These are phyloP conservation scores for Phytophthora agathidicida DNA, from an alignment of 352 stramenopile species.

Conservation along the genomic window DNA sequence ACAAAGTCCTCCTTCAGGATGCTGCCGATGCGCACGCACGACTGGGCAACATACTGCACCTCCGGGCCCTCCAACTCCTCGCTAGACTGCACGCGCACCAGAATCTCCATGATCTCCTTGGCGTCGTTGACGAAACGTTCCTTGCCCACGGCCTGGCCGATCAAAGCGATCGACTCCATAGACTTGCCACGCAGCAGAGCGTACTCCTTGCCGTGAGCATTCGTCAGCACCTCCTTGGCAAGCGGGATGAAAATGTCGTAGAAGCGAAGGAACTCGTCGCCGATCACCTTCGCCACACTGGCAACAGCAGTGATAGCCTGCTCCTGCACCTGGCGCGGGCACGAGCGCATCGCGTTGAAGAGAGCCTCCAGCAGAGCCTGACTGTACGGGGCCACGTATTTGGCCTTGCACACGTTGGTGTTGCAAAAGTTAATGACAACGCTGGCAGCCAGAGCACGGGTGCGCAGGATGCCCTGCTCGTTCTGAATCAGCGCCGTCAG, in stretches of 20 bases:
- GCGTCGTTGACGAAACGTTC: conserved; percentile 77
- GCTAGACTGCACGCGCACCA: conserved; percentile 76
- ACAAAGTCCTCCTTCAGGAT: conserved; percentile 90
- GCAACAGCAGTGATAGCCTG: conserved; percentile 88
- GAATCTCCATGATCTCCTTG: conserved; percentile 88
- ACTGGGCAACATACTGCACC: conserved; percentile 88
- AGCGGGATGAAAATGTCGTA: conserved; percentile 91
- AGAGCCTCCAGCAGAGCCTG: conserved; percentile 78
- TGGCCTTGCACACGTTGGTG: conserved; percentile 81
- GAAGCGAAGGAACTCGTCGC: conserved; percentile 75
- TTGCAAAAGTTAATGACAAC: conserved; percentile 90
- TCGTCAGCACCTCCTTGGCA: conserved; percentile 83
- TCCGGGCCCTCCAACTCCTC: conserved; percentile 75
- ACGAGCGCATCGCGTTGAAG: conserved; percentile 79
- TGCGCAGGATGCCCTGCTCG: conserved; percentile 72
- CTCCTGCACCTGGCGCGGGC: conserved; percentile 85
- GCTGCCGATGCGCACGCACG: conserved; percentile 85
- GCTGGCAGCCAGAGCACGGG: conserved; percentile 74
- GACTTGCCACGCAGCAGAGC: conserved; percentile 83
- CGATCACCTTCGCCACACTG: conserved; percentile 86
- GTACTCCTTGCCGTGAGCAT: conserved; percentile 81
- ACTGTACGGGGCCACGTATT: conserved; percentile 70
- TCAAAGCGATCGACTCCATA: conserved; percentile 90
- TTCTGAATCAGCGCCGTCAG: conserved; percentile 71
- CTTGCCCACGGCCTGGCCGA: conserved; percentile 89